phyloP scores from a whole-genome alignment of 495 filamentous ascomycete species.

The Umbilicaria muhlenbergii region DNA sequence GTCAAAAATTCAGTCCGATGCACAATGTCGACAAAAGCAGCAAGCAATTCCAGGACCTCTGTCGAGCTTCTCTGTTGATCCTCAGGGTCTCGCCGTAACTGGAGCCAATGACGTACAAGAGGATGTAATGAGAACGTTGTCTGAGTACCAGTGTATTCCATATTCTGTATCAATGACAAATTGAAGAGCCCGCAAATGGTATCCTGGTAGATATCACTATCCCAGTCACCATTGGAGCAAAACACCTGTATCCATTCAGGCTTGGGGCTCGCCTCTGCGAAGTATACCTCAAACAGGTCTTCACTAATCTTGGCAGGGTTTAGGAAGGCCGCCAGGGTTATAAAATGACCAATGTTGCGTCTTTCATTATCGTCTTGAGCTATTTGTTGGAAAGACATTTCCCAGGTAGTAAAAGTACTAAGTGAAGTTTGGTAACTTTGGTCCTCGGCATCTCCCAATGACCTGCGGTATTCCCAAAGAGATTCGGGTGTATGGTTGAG shows the following conservation, averaged over 20 bases:
- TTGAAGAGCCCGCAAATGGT: neutral
- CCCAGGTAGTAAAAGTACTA: constrained; percentile 19
- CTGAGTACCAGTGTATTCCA: too few species aligned
- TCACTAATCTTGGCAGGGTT: constrained; percentile 10
- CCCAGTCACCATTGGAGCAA: neutral
- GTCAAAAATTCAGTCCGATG: too few species aligned
- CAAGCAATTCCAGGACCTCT: neutral
- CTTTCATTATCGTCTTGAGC: neutral
- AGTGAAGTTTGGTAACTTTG: constrained; percentile 3
- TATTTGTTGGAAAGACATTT: constrained; percentile 17
- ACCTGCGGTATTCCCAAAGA: constrained; percentile 13
- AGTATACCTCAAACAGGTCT: neutral
- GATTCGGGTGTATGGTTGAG: neutral
- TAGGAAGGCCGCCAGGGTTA: constrained; percentile 14
- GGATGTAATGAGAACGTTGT: neutral
- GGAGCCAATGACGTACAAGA: neutral
- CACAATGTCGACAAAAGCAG: too few species aligned
- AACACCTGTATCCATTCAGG: neutral
- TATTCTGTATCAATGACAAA: neutral
- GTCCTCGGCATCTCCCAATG: constrained; percentile 1
- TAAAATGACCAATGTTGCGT: constrained; percentile 7
- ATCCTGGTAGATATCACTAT: neutral
- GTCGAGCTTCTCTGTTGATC: neutral
- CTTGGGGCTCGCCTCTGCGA: too few species aligned
- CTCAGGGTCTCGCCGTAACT: neutral